These are phyloP conservation scores for Salix exigua DNA, from an alignment of 345 rosid genomes.

Conservation along the genomic window DNA sequence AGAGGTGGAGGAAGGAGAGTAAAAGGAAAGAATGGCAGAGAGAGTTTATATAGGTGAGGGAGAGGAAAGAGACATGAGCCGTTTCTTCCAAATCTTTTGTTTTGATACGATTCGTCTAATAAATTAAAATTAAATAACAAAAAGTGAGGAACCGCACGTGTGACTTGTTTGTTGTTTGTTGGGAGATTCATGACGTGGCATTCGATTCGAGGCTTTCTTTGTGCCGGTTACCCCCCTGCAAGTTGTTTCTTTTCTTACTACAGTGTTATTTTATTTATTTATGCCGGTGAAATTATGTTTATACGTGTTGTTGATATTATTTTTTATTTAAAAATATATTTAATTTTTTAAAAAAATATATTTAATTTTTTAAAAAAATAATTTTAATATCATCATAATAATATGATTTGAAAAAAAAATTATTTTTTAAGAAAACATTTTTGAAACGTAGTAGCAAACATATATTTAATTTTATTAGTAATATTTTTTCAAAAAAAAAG, in stretches of 20 bases:
- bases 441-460: no score
- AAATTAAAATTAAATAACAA: not conserved
- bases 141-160: not conserved
- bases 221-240: not conserved
- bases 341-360: no score
- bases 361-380: no score
- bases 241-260: not conserved
- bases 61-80: slow-evolving; percentile 4
- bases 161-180: not conserved
- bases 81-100: not conserved
- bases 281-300: not conserved
- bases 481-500: no score
- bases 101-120: not conserved
- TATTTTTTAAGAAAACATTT: no score
- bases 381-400: no score
- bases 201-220: not conserved
- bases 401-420: no score
- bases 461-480: no score
- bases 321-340: no score
- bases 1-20: slow-evolving; percentile 1
- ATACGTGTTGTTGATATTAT: no score
- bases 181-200: not conserved
- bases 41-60: slow-evolving; percentile 8
- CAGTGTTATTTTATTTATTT: not conserved
- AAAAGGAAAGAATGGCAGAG: not conserved